Percentiles rank a stretch among this genome's conserved stretches.
phyloP scores from a whole-genome alignment of 306 rosid genomes.

The Glycine tomentella region DNA sequence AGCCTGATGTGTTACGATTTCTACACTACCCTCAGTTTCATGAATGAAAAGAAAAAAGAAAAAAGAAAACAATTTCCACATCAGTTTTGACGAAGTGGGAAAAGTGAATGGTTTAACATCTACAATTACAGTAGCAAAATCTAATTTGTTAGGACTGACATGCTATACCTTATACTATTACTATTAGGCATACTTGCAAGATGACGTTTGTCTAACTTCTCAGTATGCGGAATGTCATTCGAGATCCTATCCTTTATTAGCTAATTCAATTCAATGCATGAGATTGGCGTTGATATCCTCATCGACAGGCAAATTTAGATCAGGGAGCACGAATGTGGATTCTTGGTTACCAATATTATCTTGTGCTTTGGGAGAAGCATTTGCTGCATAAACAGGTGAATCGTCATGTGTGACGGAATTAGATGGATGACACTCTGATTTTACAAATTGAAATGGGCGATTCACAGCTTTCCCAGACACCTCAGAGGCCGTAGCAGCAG shows the following conservation, averaged over 20 bases:
- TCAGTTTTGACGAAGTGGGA: constrained; percentile 39
- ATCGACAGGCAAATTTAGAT: constrained; percentile 77
- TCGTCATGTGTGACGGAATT: constrained; percentile 15
- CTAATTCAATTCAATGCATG: constrained; percentile 40
- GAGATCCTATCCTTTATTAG: constrained; percentile 41
- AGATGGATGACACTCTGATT: not conserved
- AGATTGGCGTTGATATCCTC: constrained; percentile 47
- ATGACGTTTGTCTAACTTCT: constrained; percentile 40
- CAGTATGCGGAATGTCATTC: constrained; percentile 42
- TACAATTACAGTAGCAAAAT: constrained; percentile 55
- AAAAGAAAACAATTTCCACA: constrained; percentile 36
- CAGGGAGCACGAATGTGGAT: constrained; percentile 66
- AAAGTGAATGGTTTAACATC: constrained; percentile 52
- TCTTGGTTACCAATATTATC: constrained; percentile 56
- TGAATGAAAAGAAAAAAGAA: constrained; percentile 36
- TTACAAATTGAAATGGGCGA: constrained; percentile 34
- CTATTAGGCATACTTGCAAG: constrained; percentile 37
- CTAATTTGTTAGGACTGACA: constrained; percentile 52
- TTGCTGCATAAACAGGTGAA: constrained; percentile 37
- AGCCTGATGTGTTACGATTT: constrained; percentile 53
- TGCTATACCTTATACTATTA: constrained; percentile 43
- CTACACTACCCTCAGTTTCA: constrained; percentile 56
- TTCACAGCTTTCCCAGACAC: constrained; percentile 34
- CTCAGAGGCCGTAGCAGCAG: constrained; percentile 37
- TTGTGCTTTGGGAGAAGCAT: constrained; percentile 48